A percentile compares a stretch with the other conserved stretches of the same genome.
Conservation (phyloP, 176 grass and related monocot genomes). For the Typha latifolia region DNA sequence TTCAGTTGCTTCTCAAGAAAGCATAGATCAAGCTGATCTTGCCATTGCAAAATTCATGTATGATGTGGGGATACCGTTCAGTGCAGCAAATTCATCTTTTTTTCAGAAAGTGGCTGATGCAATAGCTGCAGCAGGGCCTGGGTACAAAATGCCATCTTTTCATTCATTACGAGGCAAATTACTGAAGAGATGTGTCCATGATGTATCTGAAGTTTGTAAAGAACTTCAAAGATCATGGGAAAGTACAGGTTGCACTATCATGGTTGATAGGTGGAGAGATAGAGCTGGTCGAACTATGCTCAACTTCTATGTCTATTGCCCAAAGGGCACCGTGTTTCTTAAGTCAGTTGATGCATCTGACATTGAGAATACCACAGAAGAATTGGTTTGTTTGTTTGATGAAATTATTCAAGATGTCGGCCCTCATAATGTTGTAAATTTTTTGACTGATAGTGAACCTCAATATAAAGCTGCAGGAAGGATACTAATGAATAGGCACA, state of each 20-base stretch:
- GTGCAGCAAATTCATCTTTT: slow-evolving; percentile 29
- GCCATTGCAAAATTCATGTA: slow-evolving; percentile 34
- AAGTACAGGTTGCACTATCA: slow-evolving; percentile 26
- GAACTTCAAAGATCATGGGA: slow-evolving; percentile 33
- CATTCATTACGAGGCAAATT: slow-evolving; percentile 27
- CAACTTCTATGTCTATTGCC: slow-evolving; percentile 40
- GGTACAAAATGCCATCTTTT: slow-evolving; percentile 30
- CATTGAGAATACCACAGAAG: slow-evolving; percentile 15
- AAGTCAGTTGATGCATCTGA: slow-evolving; percentile 32
- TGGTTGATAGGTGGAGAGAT: slow-evolving; percentile 22
- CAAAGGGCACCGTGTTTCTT: slow-evolving; percentile 32
- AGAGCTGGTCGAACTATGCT: slow-evolving; percentile 4
- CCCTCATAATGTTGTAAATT: slow-evolving; percentile 29
- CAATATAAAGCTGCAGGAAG: slow-evolving; percentile 37
- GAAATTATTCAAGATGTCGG: slow-evolving; percentile 36
- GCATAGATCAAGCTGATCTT: slow-evolving; percentile 15
- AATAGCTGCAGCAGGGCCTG: slow-evolving; percentile 23
- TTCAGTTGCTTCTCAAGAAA: slow-evolving; percentile 16
- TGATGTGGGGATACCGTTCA: slow-evolving; percentile 31
- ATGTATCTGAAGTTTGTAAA: slow-evolving; percentile 19
- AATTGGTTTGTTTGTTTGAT: slow-evolving; percentile 30
- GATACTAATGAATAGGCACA: slow-evolving; percentile 26
- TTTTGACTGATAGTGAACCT: slow-evolving; percentile 29
- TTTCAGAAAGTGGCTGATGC: slow-evolving; percentile 32
- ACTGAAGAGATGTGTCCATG: slow-evolving; percentile 17